These are phyloP conservation scores for Syncephalastrum monosporum DNA, from an alignment of 371 early-diverging fungal species.

Conservation along the genomic window DNA sequence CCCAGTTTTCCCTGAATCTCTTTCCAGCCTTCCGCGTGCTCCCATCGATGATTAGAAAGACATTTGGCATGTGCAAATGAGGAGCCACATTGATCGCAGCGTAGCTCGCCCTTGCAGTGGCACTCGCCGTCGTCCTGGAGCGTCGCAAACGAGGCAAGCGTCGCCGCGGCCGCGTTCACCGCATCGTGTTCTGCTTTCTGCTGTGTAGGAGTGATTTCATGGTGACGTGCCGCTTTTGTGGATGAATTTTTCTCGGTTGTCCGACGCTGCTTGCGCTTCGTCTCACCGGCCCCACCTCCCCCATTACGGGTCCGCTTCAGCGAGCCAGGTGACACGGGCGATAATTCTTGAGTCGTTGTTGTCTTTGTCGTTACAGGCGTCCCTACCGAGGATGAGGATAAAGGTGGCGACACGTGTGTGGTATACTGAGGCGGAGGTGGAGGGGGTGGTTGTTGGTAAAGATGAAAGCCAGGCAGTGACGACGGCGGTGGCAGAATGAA, in stretches of 20 bases:
- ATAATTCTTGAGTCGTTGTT: no score
- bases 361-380: no score
- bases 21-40: conserved; percentile 32
- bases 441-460: conserved; percentile 10
- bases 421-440: conserved; percentile 10
- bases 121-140: conserved; percentile 26
- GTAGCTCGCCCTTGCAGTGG: conserved; percentile 27
- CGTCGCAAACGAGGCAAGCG: conserved; percentile 42
- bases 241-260: not conserved
- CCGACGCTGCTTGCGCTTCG: no score
- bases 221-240: conserved; percentile 8
- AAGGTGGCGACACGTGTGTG: not conserved
- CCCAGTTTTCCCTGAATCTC: conserved; percentile 17
- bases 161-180: conserved; percentile 42
- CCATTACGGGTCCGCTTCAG: no score
- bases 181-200: conserved; percentile 25
- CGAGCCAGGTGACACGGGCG: no score
- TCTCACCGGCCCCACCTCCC: no score
- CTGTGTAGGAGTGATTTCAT: not conserved
- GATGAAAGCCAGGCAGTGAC: conserved; percentile 34
- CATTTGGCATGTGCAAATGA: conserved; percentile 38
- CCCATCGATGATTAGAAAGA: conserved; percentile 40
- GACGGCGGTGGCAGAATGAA: conserved; percentile 44
- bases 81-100: conserved; percentile 32
- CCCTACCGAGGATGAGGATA: no score